A percentile compares a stretch with the other conserved stretches of the same genome.
Evolutionary conservation across 1,284 basidiomycete genomes (phyloP).

Genomic region (Ceratobasidium sp.): DNA sequence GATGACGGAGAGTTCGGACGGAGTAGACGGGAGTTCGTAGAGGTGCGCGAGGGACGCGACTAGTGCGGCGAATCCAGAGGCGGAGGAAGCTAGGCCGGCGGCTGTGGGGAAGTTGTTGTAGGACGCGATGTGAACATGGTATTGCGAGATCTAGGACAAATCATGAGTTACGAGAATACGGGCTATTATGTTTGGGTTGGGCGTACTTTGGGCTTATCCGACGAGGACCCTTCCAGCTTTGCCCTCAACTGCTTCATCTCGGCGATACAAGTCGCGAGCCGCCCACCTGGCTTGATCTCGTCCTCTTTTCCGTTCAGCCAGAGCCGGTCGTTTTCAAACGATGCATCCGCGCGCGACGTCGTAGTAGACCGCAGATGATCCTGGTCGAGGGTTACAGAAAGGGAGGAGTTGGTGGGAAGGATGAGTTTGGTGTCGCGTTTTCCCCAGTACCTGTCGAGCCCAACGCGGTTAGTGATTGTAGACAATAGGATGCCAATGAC

Average conservation of each 20-base stretch:
- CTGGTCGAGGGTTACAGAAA: slow-evolving; percentile 97
- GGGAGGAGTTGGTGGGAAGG: slow-evolving; percentile 96
- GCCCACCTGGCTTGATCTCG: slow-evolving; percentile 84
- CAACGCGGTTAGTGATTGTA: slow-evolving; percentile 12
- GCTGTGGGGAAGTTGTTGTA: slow-evolving; percentile 99
- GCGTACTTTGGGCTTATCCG: slow-evolving; percentile 74
- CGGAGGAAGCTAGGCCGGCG: slow-evolving; percentile 96
- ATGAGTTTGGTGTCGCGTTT: slow-evolving; percentile 97
- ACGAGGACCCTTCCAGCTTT: slow-evolving; percentile 78
- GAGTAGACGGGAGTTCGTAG: slow-evolving; percentile 80
- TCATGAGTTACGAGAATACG: slow-evolving; percentile 26
- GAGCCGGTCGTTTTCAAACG: slow-evolving; percentile 83
- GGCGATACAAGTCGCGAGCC: slow-evolving; percentile 87
- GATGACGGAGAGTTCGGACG: slow-evolving; percentile 88
- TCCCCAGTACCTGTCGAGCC: slow-evolving; percentile 88
- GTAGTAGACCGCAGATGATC: slow-evolving; percentile 96
- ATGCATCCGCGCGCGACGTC: slow-evolving; percentile 86
- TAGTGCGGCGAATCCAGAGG: slow-evolving; percentile 96
- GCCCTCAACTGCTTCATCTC: slow-evolving; percentile 88
- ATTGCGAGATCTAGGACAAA: slow-evolving; percentile 73
- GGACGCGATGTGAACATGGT: slow-evolving; percentile 88
- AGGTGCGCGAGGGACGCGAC: slow-evolving; percentile 90
- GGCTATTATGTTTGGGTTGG: slow-evolving; percentile 30
- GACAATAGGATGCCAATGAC: slow-evolving; percentile 53
- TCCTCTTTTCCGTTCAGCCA: slow-evolving; percentile 97